Conservation (phyloP, 345 rosid genomes). For the Ricinus communis region DNA sequence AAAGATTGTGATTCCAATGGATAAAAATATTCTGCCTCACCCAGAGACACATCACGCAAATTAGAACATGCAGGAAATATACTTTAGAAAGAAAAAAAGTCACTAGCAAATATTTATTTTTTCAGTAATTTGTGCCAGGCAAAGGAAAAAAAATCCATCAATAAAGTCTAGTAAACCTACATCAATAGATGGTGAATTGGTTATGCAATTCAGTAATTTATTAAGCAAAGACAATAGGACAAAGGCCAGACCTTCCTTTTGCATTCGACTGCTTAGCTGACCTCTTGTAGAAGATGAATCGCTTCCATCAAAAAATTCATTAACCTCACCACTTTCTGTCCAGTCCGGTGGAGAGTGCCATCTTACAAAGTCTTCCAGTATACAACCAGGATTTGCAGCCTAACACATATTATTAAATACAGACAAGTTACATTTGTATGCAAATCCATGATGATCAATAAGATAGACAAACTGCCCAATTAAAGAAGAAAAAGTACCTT, state of each 20-base stretch:
- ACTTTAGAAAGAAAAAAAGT: no score
- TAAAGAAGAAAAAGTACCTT: conserved; percentile 50
- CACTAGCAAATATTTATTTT: background rate
- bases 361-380: conserved; percentile 96
- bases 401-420: conserved; percentile 16
- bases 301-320: conserved; percentile 35
- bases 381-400: conserved; percentile 99
- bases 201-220: conserved; percentile 7
- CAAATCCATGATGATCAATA: background rate
- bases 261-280: conserved; percentile 91
- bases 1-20: background rate
- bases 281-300: conserved; percentile 57
- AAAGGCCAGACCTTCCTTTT: conserved; percentile 72
- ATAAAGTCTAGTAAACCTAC: background rate
- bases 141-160: background rate
- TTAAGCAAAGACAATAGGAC: conserved; percentile 3
- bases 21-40: background rate
- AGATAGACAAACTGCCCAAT: conserved; percentile 6
- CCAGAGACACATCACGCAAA: background rate
- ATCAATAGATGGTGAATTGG: background rate
- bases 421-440: background rate
- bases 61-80: no score
- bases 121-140: background rate
- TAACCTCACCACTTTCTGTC: conserved; percentile 56
- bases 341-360: conserved; percentile 99